Conservation (phyloP, 306 rosid species). For the Malus sylvestris region DNA sequence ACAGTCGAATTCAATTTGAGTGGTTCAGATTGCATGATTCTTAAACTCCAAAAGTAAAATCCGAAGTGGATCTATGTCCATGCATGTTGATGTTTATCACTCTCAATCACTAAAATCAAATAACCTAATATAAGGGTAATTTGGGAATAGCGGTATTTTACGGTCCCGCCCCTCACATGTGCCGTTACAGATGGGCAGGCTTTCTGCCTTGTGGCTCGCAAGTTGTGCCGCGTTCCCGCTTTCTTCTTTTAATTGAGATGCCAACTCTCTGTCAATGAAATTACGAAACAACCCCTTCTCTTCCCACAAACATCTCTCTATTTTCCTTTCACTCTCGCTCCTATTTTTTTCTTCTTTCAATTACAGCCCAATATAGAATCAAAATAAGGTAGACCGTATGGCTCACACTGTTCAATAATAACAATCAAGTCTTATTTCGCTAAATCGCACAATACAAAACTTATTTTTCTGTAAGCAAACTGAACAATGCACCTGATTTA, state of each 20-base stretch:
- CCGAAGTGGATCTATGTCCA: too few relatives aligned
- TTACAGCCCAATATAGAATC: neutral
- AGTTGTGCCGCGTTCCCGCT: conserved; percentile 40
- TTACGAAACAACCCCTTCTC: conserved; percentile 21
- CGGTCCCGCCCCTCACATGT: conserved; percentile 64
- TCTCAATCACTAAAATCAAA: neutral
- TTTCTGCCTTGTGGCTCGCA: conserved; percentile 53
- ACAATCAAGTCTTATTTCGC: too few relatives aligned
- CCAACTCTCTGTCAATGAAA: conserved; percentile 9
- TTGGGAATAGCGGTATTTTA: conserved; percentile 17
- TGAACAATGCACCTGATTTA: too few relatives aligned
- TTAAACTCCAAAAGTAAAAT: too few relatives aligned
- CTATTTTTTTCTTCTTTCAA: neutral
- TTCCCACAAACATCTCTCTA: neutral
- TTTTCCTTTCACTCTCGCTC: neutral
- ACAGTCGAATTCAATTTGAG: too few relatives aligned
- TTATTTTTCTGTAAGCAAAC: too few relatives aligned
- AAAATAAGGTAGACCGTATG: too few relatives aligned
- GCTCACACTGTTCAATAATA: too few relatives aligned
- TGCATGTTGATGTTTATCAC: neutral
- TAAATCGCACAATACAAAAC: too few relatives aligned
- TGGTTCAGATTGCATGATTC: too few relatives aligned
- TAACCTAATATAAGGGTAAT: conserved; percentile 18
- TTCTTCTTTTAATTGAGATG: conserved; percentile 32
- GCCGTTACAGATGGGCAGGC: conserved; percentile 68